A percentile compares a stretch with the other conserved stretches of the same genome.
These are phyloP conservation scores for Linnemannia elongata DNA, from an alignment of 192 early-diverging fungal genomes.

Conservation along the genomic window DNA sequence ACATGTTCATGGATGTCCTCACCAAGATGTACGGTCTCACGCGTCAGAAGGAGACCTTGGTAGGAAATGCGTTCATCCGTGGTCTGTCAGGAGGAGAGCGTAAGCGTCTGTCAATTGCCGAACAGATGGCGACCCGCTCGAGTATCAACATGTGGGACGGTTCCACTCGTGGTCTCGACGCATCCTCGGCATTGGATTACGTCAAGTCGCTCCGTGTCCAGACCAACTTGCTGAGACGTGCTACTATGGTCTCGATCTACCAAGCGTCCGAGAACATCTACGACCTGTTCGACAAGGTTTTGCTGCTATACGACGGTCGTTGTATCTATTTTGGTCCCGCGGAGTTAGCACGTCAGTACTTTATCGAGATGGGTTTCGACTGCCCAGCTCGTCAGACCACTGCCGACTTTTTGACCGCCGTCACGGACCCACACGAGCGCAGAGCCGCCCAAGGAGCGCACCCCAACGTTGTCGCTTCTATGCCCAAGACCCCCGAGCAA, in stretches of 20 bases:
- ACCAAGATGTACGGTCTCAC: slow-evolving; percentile 68
- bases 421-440: slow-evolving; percentile 71
- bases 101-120: slow-evolving; percentile 69
- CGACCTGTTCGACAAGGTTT: slow-evolving; percentile 74
- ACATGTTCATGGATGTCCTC: slow-evolving; percentile 65
- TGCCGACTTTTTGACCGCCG: slow-evolving; percentile 77
- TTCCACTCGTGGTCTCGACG: slow-evolving; percentile 82
- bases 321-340: slow-evolving; percentile 76
- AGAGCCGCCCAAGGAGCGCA: slow-evolving; percentile 66
- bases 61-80: slow-evolving; percentile 69
- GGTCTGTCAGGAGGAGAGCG: slow-evolving; percentile 74
- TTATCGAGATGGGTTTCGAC: slow-evolving; percentile 68
- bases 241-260: slow-evolving; percentile 70
- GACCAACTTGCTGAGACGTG: slow-evolving; percentile 73
- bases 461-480: slow-evolving; percentile 31
- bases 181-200: slow-evolving; percentile 84
- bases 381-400: slow-evolving; percentile 74
- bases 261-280: slow-evolving; percentile 84
- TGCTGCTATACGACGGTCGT: slow-evolving; percentile 75
- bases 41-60: slow-evolving; percentile 73
- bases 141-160: slow-evolving; percentile 73
- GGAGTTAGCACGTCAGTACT: slow-evolving; percentile 67
- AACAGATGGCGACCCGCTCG: slow-evolving; percentile 64
- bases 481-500: slow-evolving; percentile 67
- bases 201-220: slow-evolving; percentile 78